These are phyloP conservation scores for Neopestalotiopsis sp. DNA, from an alignment of 2,329 filamentous ascomycete species.

Conservation along the genomic window DNA sequence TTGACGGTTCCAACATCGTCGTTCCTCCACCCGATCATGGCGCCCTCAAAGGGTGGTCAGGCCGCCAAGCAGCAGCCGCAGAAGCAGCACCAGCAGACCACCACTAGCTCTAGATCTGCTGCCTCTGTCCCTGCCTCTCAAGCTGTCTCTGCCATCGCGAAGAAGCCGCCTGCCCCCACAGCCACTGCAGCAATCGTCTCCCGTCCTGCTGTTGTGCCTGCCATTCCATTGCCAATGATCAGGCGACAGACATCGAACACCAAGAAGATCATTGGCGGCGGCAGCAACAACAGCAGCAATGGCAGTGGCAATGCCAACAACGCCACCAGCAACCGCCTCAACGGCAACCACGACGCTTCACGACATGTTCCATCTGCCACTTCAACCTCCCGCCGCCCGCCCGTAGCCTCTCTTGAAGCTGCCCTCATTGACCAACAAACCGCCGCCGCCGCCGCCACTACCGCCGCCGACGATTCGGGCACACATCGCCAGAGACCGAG, in stretches of 20 bases:
- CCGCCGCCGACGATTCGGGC: slow-evolving; percentile 15
- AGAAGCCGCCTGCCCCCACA: slow-evolving; percentile 23
- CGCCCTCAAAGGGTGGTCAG: slow-evolving; percentile 30
- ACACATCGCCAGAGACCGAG: neutral
- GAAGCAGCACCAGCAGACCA: slow-evolving; percentile 24
- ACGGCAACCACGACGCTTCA: slow-evolving; percentile 16
- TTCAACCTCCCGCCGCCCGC: slow-evolving; percentile 28
- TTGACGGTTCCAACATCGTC: neutral
- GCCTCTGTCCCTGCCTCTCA: slow-evolving; percentile 22
- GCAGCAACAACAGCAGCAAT: neutral
- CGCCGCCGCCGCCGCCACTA: neutral
- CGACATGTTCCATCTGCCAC: slow-evolving; percentile 17
- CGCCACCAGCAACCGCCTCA: neutral
- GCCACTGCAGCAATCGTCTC: slow-evolving; percentile 20
- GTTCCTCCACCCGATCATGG: slow-evolving; percentile 29
- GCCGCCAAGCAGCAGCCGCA: slow-evolving; percentile 20
- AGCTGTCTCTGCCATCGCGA: slow-evolving; percentile 17
- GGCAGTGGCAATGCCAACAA: neutral
- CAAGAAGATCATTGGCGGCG: slow-evolving; percentile 2
- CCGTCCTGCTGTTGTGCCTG: slow-evolving; percentile 34
- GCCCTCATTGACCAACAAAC: slow-evolving; percentile 32
- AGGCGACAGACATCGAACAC: slow-evolving; percentile 27
- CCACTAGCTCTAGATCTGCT: neutral
- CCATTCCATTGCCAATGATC: slow-evolving; percentile 36
- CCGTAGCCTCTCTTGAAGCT: slow-evolving; percentile 36